phyloP scores from a whole-genome alignment of 2,329 filamentous ascomycete species.

The Verticillium nubilum region DNA sequence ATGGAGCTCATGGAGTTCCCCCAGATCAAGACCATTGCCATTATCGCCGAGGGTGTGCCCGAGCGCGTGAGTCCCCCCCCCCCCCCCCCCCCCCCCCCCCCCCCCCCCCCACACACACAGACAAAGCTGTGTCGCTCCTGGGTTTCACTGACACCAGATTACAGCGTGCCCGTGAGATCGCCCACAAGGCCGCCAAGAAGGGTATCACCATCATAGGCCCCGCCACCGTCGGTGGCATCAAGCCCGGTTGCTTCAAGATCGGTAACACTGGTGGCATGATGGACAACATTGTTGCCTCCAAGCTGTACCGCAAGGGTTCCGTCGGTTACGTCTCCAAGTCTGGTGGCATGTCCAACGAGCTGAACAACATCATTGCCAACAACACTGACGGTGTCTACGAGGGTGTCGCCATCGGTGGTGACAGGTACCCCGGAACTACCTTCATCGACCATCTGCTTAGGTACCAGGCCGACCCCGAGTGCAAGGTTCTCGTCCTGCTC shows the following conservation, averaged over 20 bases:
- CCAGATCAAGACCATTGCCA: constrained; percentile 97
- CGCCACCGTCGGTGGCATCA: constrained; percentile 97
- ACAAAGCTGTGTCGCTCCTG: constrained; percentile 12
- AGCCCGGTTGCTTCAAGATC: constrained; percentile 99
- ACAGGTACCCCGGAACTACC: constrained; percentile 96
- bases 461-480: constrained; percentile 93
- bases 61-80: constrained; percentile 67
- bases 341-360: constrained; percentile 99
- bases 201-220: constrained; percentile 98
- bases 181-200: constrained; percentile 96
- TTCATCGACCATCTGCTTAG: constrained; percentile 98
- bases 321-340: constrained; percentile 99
- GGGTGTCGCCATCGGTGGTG: constrained; percentile 98
- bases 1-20: constrained; percentile 97
- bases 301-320: constrained; percentile 98
- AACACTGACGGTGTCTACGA: constrained; percentile 98
- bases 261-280: constrained; percentile 99
- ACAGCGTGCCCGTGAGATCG: constrained; percentile 93
- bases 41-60: constrained; percentile 98
- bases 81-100: not conserved
- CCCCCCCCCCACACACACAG: no score
- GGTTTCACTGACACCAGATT: not conserved
- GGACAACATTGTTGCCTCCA: constrained; percentile 99
- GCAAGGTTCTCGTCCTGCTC: constrained; percentile 93
- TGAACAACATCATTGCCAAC: constrained; percentile 98